Percentiles rank a stretch among this genome's conserved stretches.
phyloP scores from a whole-genome alignment of 495 filamentous ascomycete genomes.

The Usnea hakonensis region DNA sequence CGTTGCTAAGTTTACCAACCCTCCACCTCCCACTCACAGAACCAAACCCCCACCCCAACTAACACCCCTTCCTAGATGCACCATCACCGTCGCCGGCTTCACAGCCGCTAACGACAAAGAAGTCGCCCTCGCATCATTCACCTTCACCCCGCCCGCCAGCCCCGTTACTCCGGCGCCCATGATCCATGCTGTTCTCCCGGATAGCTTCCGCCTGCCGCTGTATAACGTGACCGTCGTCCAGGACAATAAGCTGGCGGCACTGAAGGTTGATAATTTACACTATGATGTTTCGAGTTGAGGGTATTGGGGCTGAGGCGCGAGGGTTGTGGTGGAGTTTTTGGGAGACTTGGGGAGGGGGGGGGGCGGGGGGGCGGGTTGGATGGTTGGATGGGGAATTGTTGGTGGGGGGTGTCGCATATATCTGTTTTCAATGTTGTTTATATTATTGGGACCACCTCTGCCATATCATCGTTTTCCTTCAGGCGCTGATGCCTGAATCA shows the following conservation, averaged over 20 bases:
- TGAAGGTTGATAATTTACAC: background rate
- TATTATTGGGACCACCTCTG: no score
- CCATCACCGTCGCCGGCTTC: constrained; percentile 6
- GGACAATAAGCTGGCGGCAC: background rate
- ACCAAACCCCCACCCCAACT: background rate
- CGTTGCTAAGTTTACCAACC: no score
- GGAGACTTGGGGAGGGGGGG: no score
- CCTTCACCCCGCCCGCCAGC: constrained; percentile 4
- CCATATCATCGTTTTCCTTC: no score
- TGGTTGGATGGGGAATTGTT: no score
- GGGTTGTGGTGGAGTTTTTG: no score
- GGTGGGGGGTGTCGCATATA: no score
- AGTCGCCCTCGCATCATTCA: background rate
- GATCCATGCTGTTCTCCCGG: constrained; percentile 6
- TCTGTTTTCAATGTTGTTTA: no score
- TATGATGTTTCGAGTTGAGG: background rate
- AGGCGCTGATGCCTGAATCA: no score
- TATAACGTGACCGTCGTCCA: constrained; percentile 8
- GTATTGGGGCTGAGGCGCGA: no score
- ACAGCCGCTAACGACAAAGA: background rate
- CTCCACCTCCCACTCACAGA: no score
- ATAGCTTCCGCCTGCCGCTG: background rate
- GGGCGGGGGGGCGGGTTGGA: no score
- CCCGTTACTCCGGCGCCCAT: constrained; percentile 4
- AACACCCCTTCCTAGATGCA: background rate